Evolutionary conservation across 2,329 filamentous ascomycete species (phyloP).

Genomic region (Sporothrix protearum): DNA sequence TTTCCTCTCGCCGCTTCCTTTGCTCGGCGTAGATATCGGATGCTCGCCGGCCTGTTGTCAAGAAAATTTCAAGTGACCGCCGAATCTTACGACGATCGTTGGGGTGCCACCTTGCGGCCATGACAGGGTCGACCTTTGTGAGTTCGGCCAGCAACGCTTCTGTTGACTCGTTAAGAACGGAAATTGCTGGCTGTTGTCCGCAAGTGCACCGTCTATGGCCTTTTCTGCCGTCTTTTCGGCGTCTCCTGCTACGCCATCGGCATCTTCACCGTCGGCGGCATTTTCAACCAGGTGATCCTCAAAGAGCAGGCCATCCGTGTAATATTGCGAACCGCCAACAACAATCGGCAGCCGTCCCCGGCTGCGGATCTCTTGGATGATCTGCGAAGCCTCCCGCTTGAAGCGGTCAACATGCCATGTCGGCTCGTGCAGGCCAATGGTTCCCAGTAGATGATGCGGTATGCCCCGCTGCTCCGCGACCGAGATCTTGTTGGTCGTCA

Average conservation of each 20-base stretch:
- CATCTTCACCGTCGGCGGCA: conserved; percentile 25
- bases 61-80: conserved; percentile 83
- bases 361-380: conserved; percentile 73
- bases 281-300: conserved; percentile 61
- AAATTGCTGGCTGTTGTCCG: conserved; percentile 42
- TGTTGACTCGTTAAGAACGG: conserved; percentile 70
- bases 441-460: conserved; percentile 82
- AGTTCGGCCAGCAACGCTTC: conserved; percentile 70
- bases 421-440: conserved; percentile 69
- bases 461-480: conserved; percentile 70
- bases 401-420: conserved; percentile 83
- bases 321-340: conserved; percentile 94
- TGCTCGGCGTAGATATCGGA: conserved; percentile 88
- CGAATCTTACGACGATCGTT: conserved; percentile 87
- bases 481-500: conserved; percentile 93
- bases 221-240: conserved; percentile 32
- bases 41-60: conserved; percentile 74
- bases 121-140: conserved; percentile 76
- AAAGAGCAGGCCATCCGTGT: conserved; percentile 84
- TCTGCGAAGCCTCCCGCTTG: conserved; percentile 61
- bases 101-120: conserved; percentile 91
- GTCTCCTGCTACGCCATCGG: not conserved
- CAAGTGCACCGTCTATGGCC: conserved; percentile 22
- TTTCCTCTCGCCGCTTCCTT: conserved; percentile 33
- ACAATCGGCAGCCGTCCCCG: conserved; percentile 82